Evolutionary conservation across 306 rosid species (phyloP).

Genomic region (Quercus suber): DNA sequence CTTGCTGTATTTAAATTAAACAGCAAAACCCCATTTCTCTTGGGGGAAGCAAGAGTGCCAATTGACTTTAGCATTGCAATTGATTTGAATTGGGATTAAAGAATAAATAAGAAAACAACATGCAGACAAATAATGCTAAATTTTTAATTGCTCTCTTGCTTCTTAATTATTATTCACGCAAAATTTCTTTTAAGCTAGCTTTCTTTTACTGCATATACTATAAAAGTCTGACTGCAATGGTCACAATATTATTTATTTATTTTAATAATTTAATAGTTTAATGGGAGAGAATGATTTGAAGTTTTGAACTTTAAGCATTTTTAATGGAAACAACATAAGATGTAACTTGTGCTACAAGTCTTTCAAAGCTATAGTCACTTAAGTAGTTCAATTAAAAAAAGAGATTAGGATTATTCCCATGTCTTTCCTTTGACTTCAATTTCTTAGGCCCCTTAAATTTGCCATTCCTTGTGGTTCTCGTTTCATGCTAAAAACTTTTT

Average conservation of each 20-base stretch:
- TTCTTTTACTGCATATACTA: no score
- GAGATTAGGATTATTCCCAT: neutral
- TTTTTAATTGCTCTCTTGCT: neutral
- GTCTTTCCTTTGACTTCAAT: neutral
- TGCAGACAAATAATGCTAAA: neutral
- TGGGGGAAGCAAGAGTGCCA: neutral
- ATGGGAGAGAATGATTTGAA: no score
- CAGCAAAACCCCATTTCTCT: neutral
- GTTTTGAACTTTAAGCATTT: no score
- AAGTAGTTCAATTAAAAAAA: neutral
- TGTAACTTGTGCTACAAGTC: no score
- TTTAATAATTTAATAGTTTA: no score
- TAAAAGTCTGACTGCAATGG: no score
- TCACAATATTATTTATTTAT: no score
- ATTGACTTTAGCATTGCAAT: neutral
- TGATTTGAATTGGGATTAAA: neutral
- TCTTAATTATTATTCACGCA: neutral
- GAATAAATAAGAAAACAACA: neutral
- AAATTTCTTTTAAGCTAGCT: no score
- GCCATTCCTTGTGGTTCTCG: neutral
- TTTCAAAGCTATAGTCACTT: neutral
- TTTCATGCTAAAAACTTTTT: neutral
- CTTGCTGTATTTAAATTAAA: no score
- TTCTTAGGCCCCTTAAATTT: neutral
- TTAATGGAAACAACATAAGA: no score